These are phyloP conservation scores for Pleoardoris graminearum DNA, from an alignment of 2,329 filamentous ascomycete genomes.

Conservation along the genomic window DNA sequence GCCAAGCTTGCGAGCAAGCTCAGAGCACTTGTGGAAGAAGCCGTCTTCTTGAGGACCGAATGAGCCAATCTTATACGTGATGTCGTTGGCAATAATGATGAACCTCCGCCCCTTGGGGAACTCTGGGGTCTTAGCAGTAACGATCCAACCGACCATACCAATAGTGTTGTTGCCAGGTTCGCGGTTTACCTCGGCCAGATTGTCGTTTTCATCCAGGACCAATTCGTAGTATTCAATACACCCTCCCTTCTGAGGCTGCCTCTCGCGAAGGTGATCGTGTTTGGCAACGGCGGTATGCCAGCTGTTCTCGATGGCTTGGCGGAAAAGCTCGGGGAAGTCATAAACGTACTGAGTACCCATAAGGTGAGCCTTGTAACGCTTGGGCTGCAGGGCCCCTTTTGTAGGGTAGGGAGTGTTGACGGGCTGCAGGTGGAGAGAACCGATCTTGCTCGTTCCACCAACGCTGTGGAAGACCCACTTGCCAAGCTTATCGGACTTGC, in stretches of 20 bases:
- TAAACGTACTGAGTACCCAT: slow-evolving; percentile 99
- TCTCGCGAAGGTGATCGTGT: slow-evolving; percentile 73
- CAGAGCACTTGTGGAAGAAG: slow-evolving; percentile 99
- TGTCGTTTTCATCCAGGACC: slow-evolving; percentile 91
- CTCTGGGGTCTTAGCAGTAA: slow-evolving; percentile 92
- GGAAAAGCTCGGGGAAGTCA: slow-evolving; percentile 99
- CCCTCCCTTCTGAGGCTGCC: slow-evolving; percentile 82
- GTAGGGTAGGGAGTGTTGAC: slow-evolving; percentile 93
- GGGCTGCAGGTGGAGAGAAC: slow-evolving; percentile 89
- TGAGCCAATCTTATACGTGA: slow-evolving; percentile 97
- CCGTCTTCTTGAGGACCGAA: slow-evolving; percentile 96
- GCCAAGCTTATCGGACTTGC: slow-evolving; percentile 90
- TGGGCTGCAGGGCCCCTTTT: slow-evolving; percentile 98
- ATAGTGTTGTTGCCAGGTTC: slow-evolving; percentile 94
- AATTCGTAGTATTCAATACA: slow-evolving; percentile 94
- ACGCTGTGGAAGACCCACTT: slow-evolving; percentile 99
- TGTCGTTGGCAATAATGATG: slow-evolving; percentile 97
- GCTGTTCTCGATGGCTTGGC: slow-evolving; percentile 94
- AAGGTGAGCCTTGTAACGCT: slow-evolving; percentile 98
- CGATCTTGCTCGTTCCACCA: slow-evolving; percentile 91
- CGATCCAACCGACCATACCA: slow-evolving; percentile 98
- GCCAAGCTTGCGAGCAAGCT: slow-evolving; percentile 88
- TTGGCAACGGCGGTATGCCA: slow-evolving; percentile 78
- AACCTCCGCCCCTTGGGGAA: slow-evolving; percentile 92
- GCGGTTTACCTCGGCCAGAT: slow-evolving; percentile 87